Evolutionary conservation across 352 stramenopile genomes (phyloP), one percentile per base, ranked within the genome.

Genomic region (Saprolegnia parasitica): DNA sequence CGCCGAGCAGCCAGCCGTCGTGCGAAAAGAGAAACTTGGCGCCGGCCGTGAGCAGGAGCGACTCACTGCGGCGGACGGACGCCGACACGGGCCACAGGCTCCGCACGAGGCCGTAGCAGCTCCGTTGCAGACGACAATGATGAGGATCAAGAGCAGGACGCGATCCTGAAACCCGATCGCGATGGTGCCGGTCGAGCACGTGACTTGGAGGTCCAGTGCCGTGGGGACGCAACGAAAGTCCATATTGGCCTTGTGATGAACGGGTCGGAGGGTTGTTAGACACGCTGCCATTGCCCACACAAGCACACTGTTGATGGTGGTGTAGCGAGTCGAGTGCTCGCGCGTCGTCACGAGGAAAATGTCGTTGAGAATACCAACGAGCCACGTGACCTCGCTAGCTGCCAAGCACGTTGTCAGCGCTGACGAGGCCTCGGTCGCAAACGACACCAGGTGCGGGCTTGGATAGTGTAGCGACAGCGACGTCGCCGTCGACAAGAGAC

Each of bases 331-430:
- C 56, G 56, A 46, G 56, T 63, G 26, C 21, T 63, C 56, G 23
- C 46, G 56, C 11, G 56, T 63, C 1, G 49, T 15, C 5, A 26
- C 56, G 15, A 63, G 29, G 9, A 0, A 26, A 5, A 63, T 49
- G 56, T 63, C 56, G 35, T 63, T 63, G 15, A 63, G 24, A 29
- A 63, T n/a, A 1, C 24, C 35, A 20, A 63, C 56, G 21, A 63
- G 29, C 56, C 56, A 63, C 56, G 56, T 49, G 56, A 63, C 35
- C 46, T 63, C 56, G 56, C 21, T 63, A 0, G 56, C 56, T 18
- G 56, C 56, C 5, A 63, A n/a, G 56, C 20, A 23, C 29, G 56
- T 63, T 26, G 16, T 63, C 6, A 47, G 46, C 56, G 6, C 18
- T 9, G 56, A 32, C 1, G 35, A 5, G 24, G 35, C 24, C 26